phyloP scores from a whole-genome alignment of 805 yeast species.

The Barnettozyma populi region DNA sequence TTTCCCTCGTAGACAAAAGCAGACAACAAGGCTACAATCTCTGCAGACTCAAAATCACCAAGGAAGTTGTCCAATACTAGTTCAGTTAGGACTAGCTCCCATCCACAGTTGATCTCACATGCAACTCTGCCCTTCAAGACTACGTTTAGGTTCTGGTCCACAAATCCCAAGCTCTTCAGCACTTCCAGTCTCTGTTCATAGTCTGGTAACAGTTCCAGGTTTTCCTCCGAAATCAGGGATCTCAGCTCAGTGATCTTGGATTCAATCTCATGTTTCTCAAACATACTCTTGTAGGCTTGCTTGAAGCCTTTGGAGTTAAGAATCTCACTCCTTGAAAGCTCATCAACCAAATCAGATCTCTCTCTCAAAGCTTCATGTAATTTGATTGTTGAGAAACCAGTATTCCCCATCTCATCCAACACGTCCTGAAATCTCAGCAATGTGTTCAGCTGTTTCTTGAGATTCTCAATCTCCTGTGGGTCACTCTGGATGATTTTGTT shows the following conservation, averaged over 20 bases:
- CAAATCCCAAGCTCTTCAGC: conserved; percentile 69
- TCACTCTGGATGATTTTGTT: conserved; percentile 11
- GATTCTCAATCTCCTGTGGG: conserved; percentile 30
- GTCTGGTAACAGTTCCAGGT: conserved; percentile 85
- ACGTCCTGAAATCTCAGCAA: conserved; percentile 34
- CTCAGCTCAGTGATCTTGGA: conserved; percentile 50
- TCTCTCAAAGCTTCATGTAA: conserved; percentile 34
- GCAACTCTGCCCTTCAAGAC: conserved; percentile 88
- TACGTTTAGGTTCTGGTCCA: conserved; percentile 72
- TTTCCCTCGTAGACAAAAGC: conserved; percentile 89
- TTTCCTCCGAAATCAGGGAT: conserved; percentile 74
- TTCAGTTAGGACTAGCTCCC: conserved; percentile 87
- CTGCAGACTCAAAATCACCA: conserved; percentile 92
- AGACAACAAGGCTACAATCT: conserved; percentile 90
- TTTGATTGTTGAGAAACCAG: conserved; percentile 29
- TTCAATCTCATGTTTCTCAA: conserved; percentile 40
- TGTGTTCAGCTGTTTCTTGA: conserved; percentile 31
- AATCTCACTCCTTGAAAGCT: conserved; percentile 25
- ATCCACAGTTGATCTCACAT: conserved; percentile 87
- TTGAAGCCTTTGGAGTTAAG: conserved; percentile 39
- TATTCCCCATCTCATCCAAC: conserved; percentile 42
- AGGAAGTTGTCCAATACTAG: conserved; percentile 84
- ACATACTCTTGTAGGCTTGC: conserved; percentile 38
- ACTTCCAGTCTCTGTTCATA: conserved; percentile 86
- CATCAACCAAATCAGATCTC: conserved; percentile 31